Evolutionary conservation across 192 early-diverging fungal species (phyloP).

Genomic region (Entomortierella parvispora): DNA sequence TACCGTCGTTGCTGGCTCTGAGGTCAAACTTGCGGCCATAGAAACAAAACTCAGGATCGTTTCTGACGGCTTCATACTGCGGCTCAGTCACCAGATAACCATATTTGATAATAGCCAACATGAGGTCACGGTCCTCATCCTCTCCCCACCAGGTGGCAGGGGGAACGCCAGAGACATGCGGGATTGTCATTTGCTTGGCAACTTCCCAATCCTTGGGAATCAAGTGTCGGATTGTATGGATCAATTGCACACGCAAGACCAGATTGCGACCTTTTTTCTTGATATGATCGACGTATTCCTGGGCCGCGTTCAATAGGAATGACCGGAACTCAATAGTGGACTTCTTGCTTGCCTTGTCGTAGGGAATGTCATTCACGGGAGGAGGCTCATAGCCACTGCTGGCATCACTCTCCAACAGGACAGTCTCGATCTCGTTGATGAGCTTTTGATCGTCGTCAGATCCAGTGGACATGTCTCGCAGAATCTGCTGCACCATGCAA

Average conservation of each 20-base stretch:
- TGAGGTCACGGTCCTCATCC: conserved; percentile 80
- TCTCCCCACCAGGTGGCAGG: conserved; percentile 81
- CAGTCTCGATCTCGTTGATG: conserved; percentile 68
- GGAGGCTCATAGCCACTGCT: conserved; percentile 59
- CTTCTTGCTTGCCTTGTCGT: conserved; percentile 69
- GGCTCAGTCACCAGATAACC: conserved; percentile 70
- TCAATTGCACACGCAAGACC: conserved; percentile 76
- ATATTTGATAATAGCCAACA: conserved; percentile 81
- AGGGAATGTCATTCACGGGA: conserved; percentile 62
- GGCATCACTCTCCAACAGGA: conserved; percentile 51
- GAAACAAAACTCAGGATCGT: conserved; percentile 62
- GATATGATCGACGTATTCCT: conserved; percentile 81
- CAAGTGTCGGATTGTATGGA: conserved; percentile 77
- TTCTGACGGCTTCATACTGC: conserved; percentile 58
- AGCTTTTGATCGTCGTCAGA: conserved; percentile 69
- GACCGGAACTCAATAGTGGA: conserved; percentile 74
- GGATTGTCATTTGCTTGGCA: conserved; percentile 71
- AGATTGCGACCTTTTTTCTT: conserved; percentile 75
- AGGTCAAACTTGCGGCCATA: conserved; percentile 62
- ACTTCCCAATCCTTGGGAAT: conserved; percentile 72
- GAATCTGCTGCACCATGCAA: conserved; percentile 60
- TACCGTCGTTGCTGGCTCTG: conserved; percentile 40
- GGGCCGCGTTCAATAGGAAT: conserved; percentile 76
- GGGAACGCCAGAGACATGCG: conserved; percentile 67
- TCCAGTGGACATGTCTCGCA: conserved; percentile 60